phyloP scores from a whole-genome alignment of 2,329 filamentous ascomycete species.

The Aspergillus caelatus region DNA sequence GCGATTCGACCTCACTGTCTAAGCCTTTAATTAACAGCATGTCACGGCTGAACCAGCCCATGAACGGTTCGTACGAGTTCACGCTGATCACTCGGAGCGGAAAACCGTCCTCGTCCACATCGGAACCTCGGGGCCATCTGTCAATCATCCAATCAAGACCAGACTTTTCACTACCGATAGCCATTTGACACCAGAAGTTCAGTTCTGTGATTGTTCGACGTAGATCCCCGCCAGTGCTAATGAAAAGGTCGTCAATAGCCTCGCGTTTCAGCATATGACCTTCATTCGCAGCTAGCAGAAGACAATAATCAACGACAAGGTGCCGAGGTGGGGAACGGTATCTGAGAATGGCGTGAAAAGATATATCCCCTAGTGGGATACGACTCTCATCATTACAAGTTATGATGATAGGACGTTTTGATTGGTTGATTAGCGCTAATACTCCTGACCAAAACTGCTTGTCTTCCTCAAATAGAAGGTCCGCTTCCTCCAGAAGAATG shows the following conservation, averaged over 20 bases:
- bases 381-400: conserved; percentile 91
- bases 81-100: conserved; percentile 78
- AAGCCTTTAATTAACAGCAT: conserved; percentile 44
- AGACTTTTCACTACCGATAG: conserved; percentile 82
- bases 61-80: conserved; percentile 73
- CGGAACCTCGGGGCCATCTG: conserved; percentile 72
- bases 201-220: conserved; percentile 81
- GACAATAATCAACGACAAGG: conserved; percentile 75
- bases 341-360: conserved; percentile 82
- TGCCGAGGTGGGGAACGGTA: conserved; percentile 68
- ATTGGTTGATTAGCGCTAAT: conserved; percentile 74
- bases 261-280: conserved; percentile 75
- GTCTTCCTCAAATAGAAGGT: conserved; percentile 92
- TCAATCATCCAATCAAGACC: conserved; percentile 89
- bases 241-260: conserved; percentile 71
- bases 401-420: conserved; percentile 89
- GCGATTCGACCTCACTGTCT: conserved; percentile 62
- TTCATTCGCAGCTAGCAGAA: conserved; percentile 83
- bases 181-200: conserved; percentile 97
- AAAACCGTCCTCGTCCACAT: conserved; percentile 68
- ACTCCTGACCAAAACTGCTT: conserved; percentile 92
- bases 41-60: conserved; percentile 75
- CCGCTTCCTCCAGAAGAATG: conserved; percentile 91
- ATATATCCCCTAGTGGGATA: conserved; percentile 73
- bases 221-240: conserved; percentile 70